Base-by-base conservation (phyloP, 176 grass and related monocot genomes). In the Calamus simplicifolius region DNA sequence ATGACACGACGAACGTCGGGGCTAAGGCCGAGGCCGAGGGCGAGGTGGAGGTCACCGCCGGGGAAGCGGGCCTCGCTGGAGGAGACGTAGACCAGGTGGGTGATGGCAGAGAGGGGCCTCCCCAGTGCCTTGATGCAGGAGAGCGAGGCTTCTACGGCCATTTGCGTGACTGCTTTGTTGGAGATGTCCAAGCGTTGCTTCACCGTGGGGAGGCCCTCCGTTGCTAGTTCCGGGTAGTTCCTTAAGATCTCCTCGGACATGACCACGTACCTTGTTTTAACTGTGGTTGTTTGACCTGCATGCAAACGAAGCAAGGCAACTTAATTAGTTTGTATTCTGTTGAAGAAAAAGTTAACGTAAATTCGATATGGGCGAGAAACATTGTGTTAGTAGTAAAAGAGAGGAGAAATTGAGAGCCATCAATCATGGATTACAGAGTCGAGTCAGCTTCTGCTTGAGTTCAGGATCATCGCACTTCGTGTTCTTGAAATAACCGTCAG, bases 161-260 rank as follows among this genome's bases (percentile, higher is more conserved):
- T 85, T 48, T 77, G 66, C 28, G 89, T 88, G 19, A 95, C 81
- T 6, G 84, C 89, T 49, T 79, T 73, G 77, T 88, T 88, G 19
- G 84, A 76, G 70, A 95, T 95, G 53, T 88, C 81, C 19, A 95
- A 56, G 2, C 89, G 71, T 77, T 88, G 84, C 52, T 77, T 82
- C 67, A 95, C 66, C 8, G 84, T 88, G 16, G 81, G 84, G 6
- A 38, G 23, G 0, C 81, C 78, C 19, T 88, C 84, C 15, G 61
- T 50, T 1, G 84, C 84, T 25, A 94, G 74, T 69, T 94, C 84
- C 17, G 84, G 81, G 74, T 88, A 73, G 59, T 7, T 81, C 62
- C 66, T 76, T 1, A 94, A 67, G 23, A 94, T 88, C 66, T 94
- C 89, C n/a, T 94, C 89, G 18, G 81, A 79, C 89, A 94, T 84